phyloP scores from a whole-genome alignment of 345 rosid species.

The Heritiera littoralis region DNA sequence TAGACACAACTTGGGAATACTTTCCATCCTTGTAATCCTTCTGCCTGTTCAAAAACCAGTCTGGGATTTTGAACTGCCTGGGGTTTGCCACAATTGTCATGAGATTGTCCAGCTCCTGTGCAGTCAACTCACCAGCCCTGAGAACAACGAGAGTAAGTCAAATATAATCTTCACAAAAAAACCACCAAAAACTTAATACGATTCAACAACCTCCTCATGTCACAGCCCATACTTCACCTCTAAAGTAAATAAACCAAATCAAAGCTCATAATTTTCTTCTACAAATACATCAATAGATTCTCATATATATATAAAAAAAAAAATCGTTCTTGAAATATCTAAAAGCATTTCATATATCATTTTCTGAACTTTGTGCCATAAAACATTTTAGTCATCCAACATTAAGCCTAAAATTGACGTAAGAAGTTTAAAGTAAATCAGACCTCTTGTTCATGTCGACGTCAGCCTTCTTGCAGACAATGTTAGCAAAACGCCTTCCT shows the following conservation, averaged over 20 bases:
- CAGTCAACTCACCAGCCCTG: conserved; percentile 86
- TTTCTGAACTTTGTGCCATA: background rate
- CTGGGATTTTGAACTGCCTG: conserved; percentile 85
- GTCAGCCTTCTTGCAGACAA: conserved; percentile 95
- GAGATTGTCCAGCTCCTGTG: conserved; percentile 83
- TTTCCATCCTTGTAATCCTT: conserved; percentile 93
- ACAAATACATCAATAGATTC: background rate
- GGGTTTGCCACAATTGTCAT: conserved; percentile 89
- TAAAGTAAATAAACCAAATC: background rate
- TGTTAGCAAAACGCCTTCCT: conserved; percentile 82
- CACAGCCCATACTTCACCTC: background rate
- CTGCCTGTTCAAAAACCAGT: conserved; percentile 92
- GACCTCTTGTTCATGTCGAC: conserved; percentile 96
- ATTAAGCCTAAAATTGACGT: background rate
- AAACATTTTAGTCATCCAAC: background rate
- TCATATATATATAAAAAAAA: background rate
- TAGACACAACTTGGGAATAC: conserved; percentile 85
- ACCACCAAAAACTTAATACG: background rate
- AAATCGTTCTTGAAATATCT: background rate
- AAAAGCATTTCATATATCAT: background rate
- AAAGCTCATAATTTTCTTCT: background rate
- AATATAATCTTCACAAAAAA: background rate
- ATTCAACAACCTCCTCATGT: background rate
- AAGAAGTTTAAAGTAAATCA: background rate
- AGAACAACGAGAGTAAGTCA: background rate